Base-by-base conservation (phyloP, 2,329 filamentous ascomycete genomes). In the Fusarium guadeloupense region DNA sequence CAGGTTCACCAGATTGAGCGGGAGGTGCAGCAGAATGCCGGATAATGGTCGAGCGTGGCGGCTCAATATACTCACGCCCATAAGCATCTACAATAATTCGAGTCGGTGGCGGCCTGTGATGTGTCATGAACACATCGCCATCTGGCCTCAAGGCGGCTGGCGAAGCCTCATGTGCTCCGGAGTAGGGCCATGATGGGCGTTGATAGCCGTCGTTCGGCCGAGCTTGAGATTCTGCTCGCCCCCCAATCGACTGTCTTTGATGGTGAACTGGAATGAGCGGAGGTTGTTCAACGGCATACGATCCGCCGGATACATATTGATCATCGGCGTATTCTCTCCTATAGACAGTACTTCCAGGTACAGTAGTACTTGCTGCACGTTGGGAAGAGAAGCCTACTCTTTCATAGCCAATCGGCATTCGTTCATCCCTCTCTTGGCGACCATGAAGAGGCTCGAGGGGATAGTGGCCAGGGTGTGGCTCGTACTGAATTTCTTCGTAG, bases 71-170 rank as follows among this genome's bases (percentile, higher is more conserved):
- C 72, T 92, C 87, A 72, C 91, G 91, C 34, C 93, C 93, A 74
- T 88, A 91, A 59, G 91, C 87, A 75, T 97, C 93, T 49, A 96
- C 81, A 28, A 96, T 82, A 61, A 97, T 89, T 59, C 89, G 86
- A 50, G 88, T 80, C 39, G 84, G 78, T 16, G 84, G 82, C 7
- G 84, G 80, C 43, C 80, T 74, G 67, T 80, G 80, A 40, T 80
- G 80, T 3, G 77, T 77, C 77, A 85, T 81, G n/a, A 80, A 77
- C 26, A 82, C 77, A 62, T 83, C 81, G 41, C 72, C 72, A 49
- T 82, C 78, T 19, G 83, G 79, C 34, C 81, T 81, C 26, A 80
- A 73, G 68, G 80, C 81, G 70, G 80, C 76, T 43, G 83, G 80
- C 12, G 76, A 69, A 6, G 73, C 62, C 20, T 81, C 76, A 47